A percentile compares a stretch with the other conserved stretches of the same genome.
Conservation (phyloP, 768 basidiomycete species). For the Cantharellus anzutake region DNA sequence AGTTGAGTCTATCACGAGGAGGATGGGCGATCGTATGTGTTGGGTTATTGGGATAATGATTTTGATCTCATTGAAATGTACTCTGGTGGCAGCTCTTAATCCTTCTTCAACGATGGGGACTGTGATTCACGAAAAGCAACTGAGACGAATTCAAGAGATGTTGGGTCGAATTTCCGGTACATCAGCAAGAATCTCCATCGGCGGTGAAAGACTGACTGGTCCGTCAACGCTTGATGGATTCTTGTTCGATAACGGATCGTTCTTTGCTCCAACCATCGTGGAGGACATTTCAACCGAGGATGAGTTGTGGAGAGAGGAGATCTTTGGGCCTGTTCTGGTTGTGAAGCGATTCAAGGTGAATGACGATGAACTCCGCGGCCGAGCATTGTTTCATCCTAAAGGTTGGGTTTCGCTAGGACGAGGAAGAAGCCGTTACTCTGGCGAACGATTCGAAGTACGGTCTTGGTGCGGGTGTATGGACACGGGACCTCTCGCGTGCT, state of each 20-base stretch:
- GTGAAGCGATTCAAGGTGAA: constrained; percentile 33
- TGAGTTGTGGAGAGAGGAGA: constrained; percentile 62
- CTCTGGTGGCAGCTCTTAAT: constrained; percentile 36
- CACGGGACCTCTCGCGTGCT: constrained; percentile 48
- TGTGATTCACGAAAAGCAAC: constrained; percentile 47
- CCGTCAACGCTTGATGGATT: constrained; percentile 46
- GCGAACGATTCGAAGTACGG: constrained; percentile 70
- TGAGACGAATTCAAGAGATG: constrained; percentile 43
- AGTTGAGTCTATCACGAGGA: constrained; percentile 34
- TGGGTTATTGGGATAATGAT: background rate
- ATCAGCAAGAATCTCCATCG: constrained; percentile 27
- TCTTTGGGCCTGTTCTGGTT: constrained; percentile 74
- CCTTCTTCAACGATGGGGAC: constrained; percentile 60
- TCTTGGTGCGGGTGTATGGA: constrained; percentile 69
- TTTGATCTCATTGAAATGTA: background rate
- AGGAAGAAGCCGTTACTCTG: constrained; percentile 42
- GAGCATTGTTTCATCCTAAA: background rate
- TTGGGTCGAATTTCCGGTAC: constrained; percentile 19
- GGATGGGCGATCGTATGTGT: constrained; percentile 60
- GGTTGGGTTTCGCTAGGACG: constrained; percentile 23
- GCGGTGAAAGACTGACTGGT: constrained; percentile 48
- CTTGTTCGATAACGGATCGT: constrained; percentile 50
- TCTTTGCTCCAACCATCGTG: constrained; percentile 69
- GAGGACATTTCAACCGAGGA: constrained; percentile 34
- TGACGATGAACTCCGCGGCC: background rate